These are phyloP conservation scores for Aspergillus vadensis DNA, from an alignment of 2,329 filamentous ascomycete species.

Conservation along the genomic window DNA sequence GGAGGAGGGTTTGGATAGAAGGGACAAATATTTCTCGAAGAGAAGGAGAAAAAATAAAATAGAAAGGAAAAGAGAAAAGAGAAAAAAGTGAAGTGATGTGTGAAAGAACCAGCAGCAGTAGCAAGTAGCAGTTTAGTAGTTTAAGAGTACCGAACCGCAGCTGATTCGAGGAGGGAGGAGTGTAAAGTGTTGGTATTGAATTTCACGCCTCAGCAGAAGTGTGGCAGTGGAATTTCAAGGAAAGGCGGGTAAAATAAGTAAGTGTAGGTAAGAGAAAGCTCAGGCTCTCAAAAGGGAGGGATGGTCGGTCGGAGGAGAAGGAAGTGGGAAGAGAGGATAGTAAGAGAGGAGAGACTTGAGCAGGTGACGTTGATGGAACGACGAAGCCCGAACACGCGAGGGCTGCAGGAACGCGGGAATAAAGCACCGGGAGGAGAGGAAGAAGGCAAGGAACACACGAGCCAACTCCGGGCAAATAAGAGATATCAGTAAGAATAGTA, in stretches of 20 bases:
- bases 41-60: slow-evolving; percentile 8
- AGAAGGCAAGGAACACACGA: slow-evolving; percentile 22
- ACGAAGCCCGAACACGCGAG: slow-evolving; percentile 35
- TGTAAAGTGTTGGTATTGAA: slow-evolving; percentile 4
- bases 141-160: slow-evolving; percentile 7
- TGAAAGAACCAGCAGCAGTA: slow-evolving; percentile 12
- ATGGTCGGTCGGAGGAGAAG: slow-evolving; percentile 17
- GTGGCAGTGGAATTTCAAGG: slow-evolving; percentile 22
- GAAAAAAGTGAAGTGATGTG: slow-evolving; percentile 10
- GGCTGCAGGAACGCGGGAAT: slow-evolving; percentile 34
- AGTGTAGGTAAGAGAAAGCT: slow-evolving; percentile 6
- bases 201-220: slow-evolving; percentile 17
- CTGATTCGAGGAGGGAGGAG: slow-evolving; percentile 14
- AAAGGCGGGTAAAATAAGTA: slow-evolving; percentile 20
- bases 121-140: slow-evolving; percentile 16
- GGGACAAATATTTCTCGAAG: slow-evolving; percentile 5
- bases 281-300: slow-evolving; percentile 16
- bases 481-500: slow-evolving; percentile 9
- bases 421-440: slow-evolving; percentile 26
- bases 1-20: slow-evolving; percentile 15
- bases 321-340: slow-evolving; percentile 23
- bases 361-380: slow-evolving; percentile 38
- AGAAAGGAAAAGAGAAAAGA: slow-evolving; percentile 11
- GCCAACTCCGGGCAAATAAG: slow-evolving; percentile 17
- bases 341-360: slow-evolving; percentile 24